phyloP scores from a whole-genome alignment of 768 basidiomycete genomes.

The Trametes cingulata region DNA sequence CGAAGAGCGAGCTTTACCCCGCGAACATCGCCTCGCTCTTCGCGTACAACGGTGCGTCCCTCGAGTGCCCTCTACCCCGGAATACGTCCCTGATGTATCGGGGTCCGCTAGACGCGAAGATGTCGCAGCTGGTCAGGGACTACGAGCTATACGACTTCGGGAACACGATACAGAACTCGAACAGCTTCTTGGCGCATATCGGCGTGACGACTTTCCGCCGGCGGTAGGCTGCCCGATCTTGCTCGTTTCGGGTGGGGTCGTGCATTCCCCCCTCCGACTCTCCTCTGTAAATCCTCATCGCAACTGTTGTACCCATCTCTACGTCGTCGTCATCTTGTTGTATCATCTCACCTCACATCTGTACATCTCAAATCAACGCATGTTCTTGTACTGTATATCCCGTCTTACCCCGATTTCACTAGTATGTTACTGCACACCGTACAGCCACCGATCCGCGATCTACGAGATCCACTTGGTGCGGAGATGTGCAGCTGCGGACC shows the following conservation, averaged over 20 bases:
- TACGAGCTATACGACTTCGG: conserved; percentile 49
- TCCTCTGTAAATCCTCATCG: too few relatives aligned
- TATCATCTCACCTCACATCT: too few relatives aligned
- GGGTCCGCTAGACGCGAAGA: conserved; percentile 38
- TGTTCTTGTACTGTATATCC: too few relatives aligned
- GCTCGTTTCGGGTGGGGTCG: too few relatives aligned
- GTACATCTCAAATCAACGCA: too few relatives aligned
- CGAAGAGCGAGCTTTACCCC: conserved; percentile 49
- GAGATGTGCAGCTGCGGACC: too few relatives aligned
- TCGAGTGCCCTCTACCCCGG: not conserved
- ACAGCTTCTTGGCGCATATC: conserved; percentile 57
- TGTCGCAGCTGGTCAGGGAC: conserved; percentile 47
- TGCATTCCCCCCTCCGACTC: too few relatives aligned
- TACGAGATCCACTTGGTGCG: too few relatives aligned
- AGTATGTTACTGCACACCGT: too few relatives aligned
- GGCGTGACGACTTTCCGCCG: conserved; percentile 36
- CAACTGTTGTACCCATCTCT: not conserved
- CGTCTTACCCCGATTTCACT: too few relatives aligned
- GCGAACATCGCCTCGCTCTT: conserved; percentile 51
- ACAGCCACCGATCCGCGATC: too few relatives aligned
- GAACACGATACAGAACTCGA: conserved; percentile 46
- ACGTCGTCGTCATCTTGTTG: too few relatives aligned
- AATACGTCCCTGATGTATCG: not conserved
- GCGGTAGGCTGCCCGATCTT: not conserved
- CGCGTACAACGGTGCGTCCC: conserved; percentile 52